Evolutionary conservation across 1,284 basidiomycete genomes (phyloP), one percentile per base, ranked within the genome.

Genomic region (Salmacisia buchloeana): DNA sequence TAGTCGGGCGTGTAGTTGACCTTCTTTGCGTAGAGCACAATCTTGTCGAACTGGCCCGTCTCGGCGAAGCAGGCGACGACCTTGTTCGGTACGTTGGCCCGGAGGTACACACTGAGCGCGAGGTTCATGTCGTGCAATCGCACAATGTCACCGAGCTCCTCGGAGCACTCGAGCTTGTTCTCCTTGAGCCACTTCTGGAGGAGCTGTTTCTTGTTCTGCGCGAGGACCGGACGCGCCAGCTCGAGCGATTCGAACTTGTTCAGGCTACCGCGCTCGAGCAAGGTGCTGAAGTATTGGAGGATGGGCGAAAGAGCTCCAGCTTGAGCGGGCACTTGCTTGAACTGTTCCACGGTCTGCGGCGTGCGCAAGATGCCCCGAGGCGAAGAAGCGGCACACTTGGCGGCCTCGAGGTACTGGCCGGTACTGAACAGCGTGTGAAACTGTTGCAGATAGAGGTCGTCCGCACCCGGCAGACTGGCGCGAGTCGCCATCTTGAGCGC

Each of bases 151-250:
- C 96, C 96, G 21, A 99, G 88, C 82, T 99, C 94, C 82, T 98
- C 96, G 76, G 89, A 92, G 84, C 96, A 98, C 67, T 96, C 94
- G 69, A 99, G 88, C 86, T 98, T 99, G 84, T 97, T 97, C 85
- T 98, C 96, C 83, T 99, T 99, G 70, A 98, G 83, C 96, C 96
- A 99, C 80, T 98, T 98, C 83, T 99, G 96, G 29, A 99, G 85
- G 52, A 98, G 84, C 78, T 97, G 93, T 83, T 99, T 98, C 78
- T 94, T 88, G 61, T 93, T 93, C 83, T 99, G 96, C 74, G 92
- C 89, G 58, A 99, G 84, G 13, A 99, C 96, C 25, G 96, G 96
- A 60, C 92, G 88, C 0, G 96, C 94, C 46, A 99, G 87, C 81
- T 99, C 96, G 52, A 99, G 83, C 36, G 92, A 96, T 81, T 99